Conservation (phyloP, 192 early-diverging fungal genomes). For the Spizellomyces sp. region DNA sequence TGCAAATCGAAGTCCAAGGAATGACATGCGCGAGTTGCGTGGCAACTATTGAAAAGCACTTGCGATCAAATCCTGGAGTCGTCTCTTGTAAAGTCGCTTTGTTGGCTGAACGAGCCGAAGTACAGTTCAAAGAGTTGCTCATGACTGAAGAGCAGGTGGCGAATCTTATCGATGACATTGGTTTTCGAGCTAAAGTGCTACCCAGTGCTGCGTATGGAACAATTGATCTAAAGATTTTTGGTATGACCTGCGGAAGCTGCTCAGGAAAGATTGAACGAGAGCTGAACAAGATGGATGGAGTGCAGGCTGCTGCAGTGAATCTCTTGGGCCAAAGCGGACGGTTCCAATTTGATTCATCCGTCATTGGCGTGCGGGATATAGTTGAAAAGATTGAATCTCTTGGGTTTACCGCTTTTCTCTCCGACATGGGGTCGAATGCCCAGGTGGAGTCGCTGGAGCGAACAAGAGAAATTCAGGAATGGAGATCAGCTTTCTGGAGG, state of each 20-base stretch:
- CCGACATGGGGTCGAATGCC: constrained; percentile 64
- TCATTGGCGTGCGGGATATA: constrained; percentile 75
- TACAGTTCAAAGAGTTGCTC: constrained; percentile 60
- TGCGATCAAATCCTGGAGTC: constrained; percentile 64
- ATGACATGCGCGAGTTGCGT: constrained; percentile 99
- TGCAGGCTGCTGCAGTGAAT: constrained; percentile 70
- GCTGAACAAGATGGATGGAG: constrained; percentile 56
- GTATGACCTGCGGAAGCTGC: constrained; percentile 90
- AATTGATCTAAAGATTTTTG: constrained; percentile 81
- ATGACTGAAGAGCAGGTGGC: constrained; percentile 52
- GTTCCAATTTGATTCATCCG: constrained; percentile 67
- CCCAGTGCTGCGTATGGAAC: constrained; percentile 49
- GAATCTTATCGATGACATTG: constrained; percentile 69
- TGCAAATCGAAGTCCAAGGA: constrained; percentile 71
- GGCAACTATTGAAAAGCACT: constrained; percentile 73
- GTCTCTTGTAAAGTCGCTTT: constrained; percentile 79
- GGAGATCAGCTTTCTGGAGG: constrained; percentile 67
- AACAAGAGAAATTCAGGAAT: constrained; percentile 82
- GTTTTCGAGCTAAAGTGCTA: constrained; percentile 70
- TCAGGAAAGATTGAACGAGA: constrained; percentile 77
- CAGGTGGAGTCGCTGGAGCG: constrained; percentile 88
- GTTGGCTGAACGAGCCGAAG: constrained; percentile 77
- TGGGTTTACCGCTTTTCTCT: constrained; percentile 77
- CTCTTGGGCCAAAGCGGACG: constrained; percentile 75
- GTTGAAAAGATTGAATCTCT: constrained; percentile 78